A percentile compares a stretch with the other conserved stretches of the same genome.
These are phyloP conservation scores for Penicillium longicatenatum DNA, from an alignment of 495 filamentous ascomycete species.

Conservation along the genomic window DNA sequence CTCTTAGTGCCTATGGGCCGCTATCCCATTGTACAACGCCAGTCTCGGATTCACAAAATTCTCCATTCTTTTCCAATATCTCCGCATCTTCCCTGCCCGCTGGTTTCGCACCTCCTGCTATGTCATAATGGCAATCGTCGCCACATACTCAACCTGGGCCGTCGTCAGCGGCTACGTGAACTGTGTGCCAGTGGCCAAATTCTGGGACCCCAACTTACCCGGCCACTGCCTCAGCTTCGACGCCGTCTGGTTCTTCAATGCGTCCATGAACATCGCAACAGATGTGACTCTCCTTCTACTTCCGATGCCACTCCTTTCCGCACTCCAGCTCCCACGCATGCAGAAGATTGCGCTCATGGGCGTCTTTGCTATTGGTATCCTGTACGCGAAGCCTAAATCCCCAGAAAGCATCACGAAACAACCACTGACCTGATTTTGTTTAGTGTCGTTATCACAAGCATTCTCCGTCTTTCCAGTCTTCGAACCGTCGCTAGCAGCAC, in stretches of 20 bases:
- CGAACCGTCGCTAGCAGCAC: conserved; percentile 30
- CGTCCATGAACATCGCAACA: conserved; percentile 54
- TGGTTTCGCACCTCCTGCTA: conserved; percentile 37
- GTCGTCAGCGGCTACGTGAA: conserved; percentile 49
- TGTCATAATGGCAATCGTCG: conserved; percentile 37
- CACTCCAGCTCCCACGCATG: conserved; percentile 48
- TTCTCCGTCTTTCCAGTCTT: conserved; percentile 39
- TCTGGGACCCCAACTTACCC: conserved; percentile 52
- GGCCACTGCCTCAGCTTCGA: conserved; percentile 55
- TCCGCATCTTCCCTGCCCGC: conserved; percentile 45
- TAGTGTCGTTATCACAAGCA: conserved; percentile 38
- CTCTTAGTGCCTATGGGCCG: conserved; percentile 37
- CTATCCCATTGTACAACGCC: conserved; percentile 46
- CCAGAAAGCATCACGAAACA: conserved; percentile 13
- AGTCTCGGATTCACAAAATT: conserved; percentile 45
- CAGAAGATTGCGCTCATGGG: conserved; percentile 55
- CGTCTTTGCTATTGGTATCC: conserved; percentile 58
- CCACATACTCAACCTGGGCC: conserved; percentile 39
- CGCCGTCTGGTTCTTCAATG: conserved; percentile 53
- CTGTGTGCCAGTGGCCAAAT: conserved; percentile 55
- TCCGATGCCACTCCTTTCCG: conserved; percentile 57
- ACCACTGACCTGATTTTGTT: conserved; percentile 10
- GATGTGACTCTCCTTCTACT: conserved; percentile 57
- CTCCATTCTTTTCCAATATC: conserved; percentile 52
- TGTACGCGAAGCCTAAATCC: conserved; percentile 57